A percentile compares a stretch with the other conserved stretches of the same genome.
Conservation (phyloP, 768 basidiomycete species). For the Podaxis rugospora region DNA sequence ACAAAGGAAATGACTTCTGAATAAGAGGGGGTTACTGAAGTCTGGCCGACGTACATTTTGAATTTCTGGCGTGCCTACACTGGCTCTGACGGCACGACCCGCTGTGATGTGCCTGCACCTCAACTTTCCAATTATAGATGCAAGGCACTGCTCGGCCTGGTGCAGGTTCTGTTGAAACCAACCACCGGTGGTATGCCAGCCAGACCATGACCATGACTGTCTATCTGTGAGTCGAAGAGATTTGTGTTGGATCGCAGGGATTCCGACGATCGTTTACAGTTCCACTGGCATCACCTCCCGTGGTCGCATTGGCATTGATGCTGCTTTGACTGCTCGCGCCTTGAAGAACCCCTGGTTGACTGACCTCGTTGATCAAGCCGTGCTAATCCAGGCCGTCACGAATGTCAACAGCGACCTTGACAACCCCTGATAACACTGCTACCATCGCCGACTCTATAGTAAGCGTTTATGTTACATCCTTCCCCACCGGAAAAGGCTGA, state of each 20-base stretch:
- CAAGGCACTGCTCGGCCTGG: conserved; percentile 68
- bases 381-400: conserved; percentile 41
- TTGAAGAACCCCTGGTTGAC: conserved; percentile 55
- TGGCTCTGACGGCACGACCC: conserved; percentile 40
- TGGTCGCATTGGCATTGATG: conserved; percentile 57
- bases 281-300: conserved; percentile 59
- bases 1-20: too few relatives aligned
- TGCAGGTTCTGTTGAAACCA: conserved; percentile 45
- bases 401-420: conserved; percentile 39
- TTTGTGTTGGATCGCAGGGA: neutral
- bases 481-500: too few relatives aligned
- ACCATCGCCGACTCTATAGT: conserved; percentile 45
- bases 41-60: neutral
- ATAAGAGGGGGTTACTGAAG: too few relatives aligned
- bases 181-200: conserved; percentile 47
- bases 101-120: conserved; percentile 25
- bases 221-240: conserved; percentile 38
- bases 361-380: conserved; percentile 51
- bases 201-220: conserved; percentile 60
- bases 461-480: too few relatives aligned
- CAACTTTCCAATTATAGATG: conserved; percentile 26
- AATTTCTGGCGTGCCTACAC: conserved; percentile 61
- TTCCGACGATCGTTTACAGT: conserved; percentile 19
- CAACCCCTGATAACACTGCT: conserved; percentile 57
- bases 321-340: conserved; percentile 41